Evolutionary conservation across 2,329 filamentous ascomycete genomes (phyloP), one percentile per base, ranked within the genome.

Genomic region (Paraconiothyrium brasiliense): DNA sequence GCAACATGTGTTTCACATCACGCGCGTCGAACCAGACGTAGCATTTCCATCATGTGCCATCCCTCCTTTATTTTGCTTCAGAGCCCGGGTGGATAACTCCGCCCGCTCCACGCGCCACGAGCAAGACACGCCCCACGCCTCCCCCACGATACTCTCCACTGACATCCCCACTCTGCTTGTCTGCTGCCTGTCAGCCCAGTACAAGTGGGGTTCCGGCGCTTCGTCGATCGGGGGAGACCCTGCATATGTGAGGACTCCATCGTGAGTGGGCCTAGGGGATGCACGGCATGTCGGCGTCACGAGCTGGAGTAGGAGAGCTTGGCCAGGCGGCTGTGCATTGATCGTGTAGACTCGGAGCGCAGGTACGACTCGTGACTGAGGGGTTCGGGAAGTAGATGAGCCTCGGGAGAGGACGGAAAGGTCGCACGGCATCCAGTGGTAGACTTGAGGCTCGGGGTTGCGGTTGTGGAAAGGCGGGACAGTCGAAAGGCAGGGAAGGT

Each of bases 201-300:
- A 20, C 11, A 47, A 47, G 54, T 56, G 54, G 54, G 54, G 54
- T 35, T 11, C 41, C 24, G 52, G 27, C 37, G 43, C 8, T 20
- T 22, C 34, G 50, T 24, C 24, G 52, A 55, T 55, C 52, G n/a
- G 30, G 10, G 14, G 35, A 5, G 52, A n/a, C 52, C 52, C 52
- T 55, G 52, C 52, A 55, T 55, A 55, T 55, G 52, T 10, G 22
- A 3, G 11, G 22, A n/a, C 6, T 10, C 22, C 50, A 54, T 24
- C n/a, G 22, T 44, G n/a, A 10, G 41, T n/a, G 24, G 20, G 20
- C 32, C 9, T 5, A 41, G 35, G 35, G 35, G 7, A 41, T 22
- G 37, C 37, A 54, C 37, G 35, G 39, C 27, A 51, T 51, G 48
- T 37, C 32, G 32, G 48, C 30, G n/a, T 37, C 9, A 32, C 22